phyloP scores from a whole-genome alignment of 345 rosid species.

The Sisymbrium altissimum region DNA sequence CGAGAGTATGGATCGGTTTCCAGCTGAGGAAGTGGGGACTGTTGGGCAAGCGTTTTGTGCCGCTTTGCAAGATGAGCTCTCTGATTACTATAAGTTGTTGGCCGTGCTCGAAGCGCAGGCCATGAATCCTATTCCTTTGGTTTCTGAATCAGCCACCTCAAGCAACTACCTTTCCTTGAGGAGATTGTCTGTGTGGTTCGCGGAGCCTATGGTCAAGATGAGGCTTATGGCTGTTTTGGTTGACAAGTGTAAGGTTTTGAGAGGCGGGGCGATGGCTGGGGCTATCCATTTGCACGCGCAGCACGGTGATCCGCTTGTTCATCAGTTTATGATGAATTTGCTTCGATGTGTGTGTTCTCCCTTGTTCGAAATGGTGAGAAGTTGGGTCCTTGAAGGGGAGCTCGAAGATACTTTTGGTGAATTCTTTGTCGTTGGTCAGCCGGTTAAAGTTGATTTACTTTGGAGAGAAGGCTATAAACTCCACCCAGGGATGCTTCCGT shows the following conservation, averaged over 20 bases:
- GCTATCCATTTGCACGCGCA: conserved; percentile 95
- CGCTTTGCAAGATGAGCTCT: conserved; percentile 87
- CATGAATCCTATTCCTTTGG: conserved; percentile 87
- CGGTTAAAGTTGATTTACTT: conserved; percentile 89
- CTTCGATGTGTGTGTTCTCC: conserved; percentile 90
- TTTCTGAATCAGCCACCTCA: conserved; percentile 62
- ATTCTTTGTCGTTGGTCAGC: conserved; percentile 85
- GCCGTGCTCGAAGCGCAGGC: conserved; percentile 90
- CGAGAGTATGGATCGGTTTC: conserved; percentile 74
- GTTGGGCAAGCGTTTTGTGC: conserved; percentile 97
- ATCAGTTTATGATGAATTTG: conserved; percentile 79
- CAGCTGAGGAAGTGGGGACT: conserved; percentile 82
- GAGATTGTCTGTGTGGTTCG: conserved; percentile 89
- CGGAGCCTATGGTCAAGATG: conserved; percentile 95
- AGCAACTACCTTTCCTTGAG: conserved; percentile 77
- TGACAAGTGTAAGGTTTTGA: conserved; percentile 82
- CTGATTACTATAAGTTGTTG: conserved; percentile 81
- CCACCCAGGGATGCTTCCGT: conserved; percentile 84
- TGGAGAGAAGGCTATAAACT: conserved; percentile 98
- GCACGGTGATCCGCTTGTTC: conserved; percentile 92
- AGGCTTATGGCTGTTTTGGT: conserved; percentile 97
- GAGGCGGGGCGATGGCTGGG: conserved; percentile 97
- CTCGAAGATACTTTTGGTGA: conserved; percentile 90
- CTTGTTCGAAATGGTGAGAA: conserved; percentile 96
- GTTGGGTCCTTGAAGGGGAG: conserved; percentile 99